These are phyloP conservation scores for Botryotinia narcissicola DNA, from an alignment of 2,329 filamentous ascomycete species.

Conservation along the genomic window DNA sequence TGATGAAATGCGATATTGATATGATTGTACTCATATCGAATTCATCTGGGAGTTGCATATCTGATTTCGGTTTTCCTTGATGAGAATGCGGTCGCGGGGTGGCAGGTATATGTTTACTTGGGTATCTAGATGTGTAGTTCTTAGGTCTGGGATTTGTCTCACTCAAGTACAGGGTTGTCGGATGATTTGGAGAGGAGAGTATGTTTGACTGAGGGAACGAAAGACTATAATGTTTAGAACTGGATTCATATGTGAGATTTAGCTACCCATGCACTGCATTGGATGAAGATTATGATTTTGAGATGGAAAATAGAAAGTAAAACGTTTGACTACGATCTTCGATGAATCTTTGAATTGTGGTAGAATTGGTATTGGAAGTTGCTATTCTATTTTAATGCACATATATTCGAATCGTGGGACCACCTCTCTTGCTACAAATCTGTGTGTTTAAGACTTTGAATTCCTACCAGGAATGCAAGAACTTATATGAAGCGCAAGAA, in stretches of 20 bases:
- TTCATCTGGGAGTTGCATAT: not conserved
- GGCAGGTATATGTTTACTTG: not conserved
- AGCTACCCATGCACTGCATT: not conserved
- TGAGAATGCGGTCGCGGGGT: accelerated
- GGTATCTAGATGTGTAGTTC: not conserved
- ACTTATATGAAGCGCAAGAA: not conserved
- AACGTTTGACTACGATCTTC: not conserved
- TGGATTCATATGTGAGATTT: not conserved
- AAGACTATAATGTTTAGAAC: not conserved
- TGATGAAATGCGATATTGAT: not conserved
- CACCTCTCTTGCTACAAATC: not conserved
- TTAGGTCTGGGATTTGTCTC: too few relatives aligned
- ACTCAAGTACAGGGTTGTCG: too few relatives aligned
- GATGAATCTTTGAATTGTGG: not conserved
- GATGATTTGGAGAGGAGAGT: not conserved
- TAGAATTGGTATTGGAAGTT: not conserved
- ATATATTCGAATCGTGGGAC: too few relatives aligned
- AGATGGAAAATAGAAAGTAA: not conserved
- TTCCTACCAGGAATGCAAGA: not conserved
- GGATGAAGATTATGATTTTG: not conserved
- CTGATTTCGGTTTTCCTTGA: not conserved
- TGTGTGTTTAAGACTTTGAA: not conserved
- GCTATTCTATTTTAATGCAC: not conserved
- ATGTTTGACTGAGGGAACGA: accelerated
- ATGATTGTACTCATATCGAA: accelerated